phyloP scores from a whole-genome alignment of 2,329 filamentous ascomycete species.

The Chaetomium sp. region DNA sequence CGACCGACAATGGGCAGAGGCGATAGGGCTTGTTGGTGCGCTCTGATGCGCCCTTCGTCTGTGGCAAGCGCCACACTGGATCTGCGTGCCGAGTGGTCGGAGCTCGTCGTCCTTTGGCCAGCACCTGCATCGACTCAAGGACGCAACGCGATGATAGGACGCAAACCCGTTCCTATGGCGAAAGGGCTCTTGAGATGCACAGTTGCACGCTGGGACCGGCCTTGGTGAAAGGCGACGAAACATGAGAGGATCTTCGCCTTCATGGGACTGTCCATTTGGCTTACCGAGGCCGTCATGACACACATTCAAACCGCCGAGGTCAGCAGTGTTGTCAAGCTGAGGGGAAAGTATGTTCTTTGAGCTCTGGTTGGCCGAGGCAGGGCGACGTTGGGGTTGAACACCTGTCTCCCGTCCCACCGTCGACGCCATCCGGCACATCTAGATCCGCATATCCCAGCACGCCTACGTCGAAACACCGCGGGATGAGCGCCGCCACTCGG shows the following conservation, averaged over 20 bases:
- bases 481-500: slow-evolving; percentile 24
- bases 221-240: slow-evolving; percentile 7
- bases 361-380: slow-evolving; percentile 24
- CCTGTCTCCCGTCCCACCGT: slow-evolving; percentile 8
- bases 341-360: slow-evolving; percentile 3
- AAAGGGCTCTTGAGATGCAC: neutral
- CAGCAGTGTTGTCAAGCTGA: slow-evolving; percentile 14
- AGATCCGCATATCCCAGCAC: slow-evolving; percentile 21
- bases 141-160: slow-evolving; percentile 3
- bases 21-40: neutral
- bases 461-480: slow-evolving; percentile 7
- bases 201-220: neutral
- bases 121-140: neutral
- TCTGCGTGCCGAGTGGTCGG: neutral
- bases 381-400: slow-evolving; percentile 6
- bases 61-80: slow-evolving; percentile 9
- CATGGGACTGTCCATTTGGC: slow-evolving; percentile 11
- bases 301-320: slow-evolving; percentile 5
- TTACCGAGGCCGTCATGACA: slow-evolving; percentile 18
- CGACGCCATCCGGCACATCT: neutral
- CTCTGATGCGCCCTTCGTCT: neutral
- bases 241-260: slow-evolving; percentile 13
- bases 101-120: neutral
- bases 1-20: neutral
- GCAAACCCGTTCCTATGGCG: neutral